phyloP scores from a whole-genome alignment of 2,329 filamentous ascomycete species.

The Periconia sp. region DNA sequence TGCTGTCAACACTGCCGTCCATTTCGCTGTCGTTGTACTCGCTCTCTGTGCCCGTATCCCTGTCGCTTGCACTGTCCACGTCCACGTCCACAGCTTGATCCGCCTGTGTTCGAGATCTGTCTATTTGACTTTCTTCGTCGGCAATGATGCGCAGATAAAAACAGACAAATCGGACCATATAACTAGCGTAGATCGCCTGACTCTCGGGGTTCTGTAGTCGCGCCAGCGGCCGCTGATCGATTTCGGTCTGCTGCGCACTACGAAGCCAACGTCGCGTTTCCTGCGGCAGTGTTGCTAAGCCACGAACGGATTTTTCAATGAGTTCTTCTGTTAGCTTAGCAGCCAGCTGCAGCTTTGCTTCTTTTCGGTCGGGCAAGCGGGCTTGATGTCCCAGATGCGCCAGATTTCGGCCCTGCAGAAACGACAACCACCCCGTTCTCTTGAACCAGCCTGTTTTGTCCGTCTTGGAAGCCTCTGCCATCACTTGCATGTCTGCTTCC shows the following conservation, averaged over 20 bases:
- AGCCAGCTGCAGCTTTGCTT: too few species aligned
- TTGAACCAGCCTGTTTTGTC: slow-evolving; percentile 10
- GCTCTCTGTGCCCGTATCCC: slow-evolving; percentile 3
- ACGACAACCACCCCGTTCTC: slow-evolving; percentile 2
- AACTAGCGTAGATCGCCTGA: slow-evolving; percentile 11
- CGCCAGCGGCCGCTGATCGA: too few species aligned
- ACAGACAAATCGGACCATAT: slow-evolving; percentile 11
- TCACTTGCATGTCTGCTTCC: too few species aligned
- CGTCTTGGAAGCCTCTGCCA: slow-evolving; percentile 6
- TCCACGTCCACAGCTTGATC: slow-evolving; percentile 5
- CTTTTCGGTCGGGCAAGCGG: too few species aligned
- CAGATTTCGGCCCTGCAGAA: too few species aligned
- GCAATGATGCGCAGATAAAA: slow-evolving; percentile 9
- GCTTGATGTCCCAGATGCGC: too few species aligned
- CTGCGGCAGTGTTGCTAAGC: too few species aligned
- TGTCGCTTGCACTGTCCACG: slow-evolving; percentile 1
- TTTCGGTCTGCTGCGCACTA: too few species aligned
- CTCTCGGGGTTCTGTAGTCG: slow-evolving; percentile 15
- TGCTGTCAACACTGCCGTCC: slow-evolving; percentile 8
- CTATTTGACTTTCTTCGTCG: slow-evolving; percentile 6
- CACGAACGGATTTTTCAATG: too few species aligned
- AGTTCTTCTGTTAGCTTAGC: too few species aligned
- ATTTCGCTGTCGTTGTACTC: slow-evolving; percentile 6
- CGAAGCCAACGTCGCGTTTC: too few species aligned
- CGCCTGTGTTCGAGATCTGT: too few species aligned